Evolutionary conservation across 2,329 filamentous ascomycete genomes (phyloP).

Genomic region (Fusarium falciforme): DNA sequence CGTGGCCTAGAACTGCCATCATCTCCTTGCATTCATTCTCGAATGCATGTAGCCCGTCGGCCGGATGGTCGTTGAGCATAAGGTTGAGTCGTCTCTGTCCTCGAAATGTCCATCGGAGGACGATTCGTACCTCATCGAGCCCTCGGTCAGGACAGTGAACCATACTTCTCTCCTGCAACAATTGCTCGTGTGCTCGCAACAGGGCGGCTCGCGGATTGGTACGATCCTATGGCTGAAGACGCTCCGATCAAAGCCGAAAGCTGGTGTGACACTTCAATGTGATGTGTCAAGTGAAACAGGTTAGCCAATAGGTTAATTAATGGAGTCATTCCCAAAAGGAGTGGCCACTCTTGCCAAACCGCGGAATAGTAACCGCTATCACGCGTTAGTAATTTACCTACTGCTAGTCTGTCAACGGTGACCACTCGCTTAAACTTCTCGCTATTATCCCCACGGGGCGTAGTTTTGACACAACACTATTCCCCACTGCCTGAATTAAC

Average conservation of each 20-base stretch:
- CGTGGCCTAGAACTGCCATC: not conserved
- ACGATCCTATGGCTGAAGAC: not conserved
- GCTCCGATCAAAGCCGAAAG: not conserved
- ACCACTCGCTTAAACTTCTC: not conserved
- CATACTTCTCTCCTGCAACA: not conserved
- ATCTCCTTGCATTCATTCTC: not conserved
- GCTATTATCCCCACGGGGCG: not conserved
- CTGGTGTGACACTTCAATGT: not conserved
- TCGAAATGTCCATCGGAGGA: too few relatives aligned
- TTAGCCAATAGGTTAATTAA: not conserved
- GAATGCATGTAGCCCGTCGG: not conserved
- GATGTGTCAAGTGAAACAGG: not conserved
- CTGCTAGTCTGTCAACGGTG: not conserved
- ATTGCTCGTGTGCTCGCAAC: not conserved
- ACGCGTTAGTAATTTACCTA: not conserved
- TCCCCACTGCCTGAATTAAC: not conserved
- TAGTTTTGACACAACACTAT: not conserved
- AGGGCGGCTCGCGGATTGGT: not conserved
- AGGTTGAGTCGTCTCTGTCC: not conserved
- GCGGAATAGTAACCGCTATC: not conserved
- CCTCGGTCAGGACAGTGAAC: not conserved
- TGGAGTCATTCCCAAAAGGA: not conserved
- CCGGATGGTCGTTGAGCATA: not conserved
- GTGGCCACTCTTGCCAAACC: not conserved
- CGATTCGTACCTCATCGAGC: too few relatives aligned